These are phyloP conservation scores for Neonectria hederae DNA, from an alignment of 2,329 filamentous ascomycete species.

Conservation along the genomic window DNA sequence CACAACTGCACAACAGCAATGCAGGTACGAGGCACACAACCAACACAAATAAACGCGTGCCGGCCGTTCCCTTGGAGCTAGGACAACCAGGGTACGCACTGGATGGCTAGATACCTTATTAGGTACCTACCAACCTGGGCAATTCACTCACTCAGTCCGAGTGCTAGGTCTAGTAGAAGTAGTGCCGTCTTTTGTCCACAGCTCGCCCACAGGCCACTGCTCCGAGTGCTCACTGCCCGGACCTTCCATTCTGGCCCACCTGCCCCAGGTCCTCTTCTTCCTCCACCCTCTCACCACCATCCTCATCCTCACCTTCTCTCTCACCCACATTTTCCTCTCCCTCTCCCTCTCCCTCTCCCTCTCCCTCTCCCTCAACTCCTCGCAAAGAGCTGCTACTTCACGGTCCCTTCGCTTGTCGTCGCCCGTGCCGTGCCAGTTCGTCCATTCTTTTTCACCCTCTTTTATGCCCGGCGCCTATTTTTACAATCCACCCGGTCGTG, in stretches of 20 bases:
- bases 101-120: background rate
- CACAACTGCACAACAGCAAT: background rate
- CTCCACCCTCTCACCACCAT: slow-evolving; percentile 30
- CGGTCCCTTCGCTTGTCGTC: slow-evolving; percentile 33
- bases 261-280: slow-evolving; percentile 24
- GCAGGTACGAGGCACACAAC: background rate
- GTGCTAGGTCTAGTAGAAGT: no score
- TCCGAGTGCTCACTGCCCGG: no score
- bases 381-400: slow-evolving; percentile 35
- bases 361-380: slow-evolving; percentile 21
- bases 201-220: no score
- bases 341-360: slow-evolving; percentile 24
- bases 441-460: slow-evolving; percentile 42
- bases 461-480: slow-evolving; percentile 33
- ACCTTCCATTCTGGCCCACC: slow-evolving; percentile 1
- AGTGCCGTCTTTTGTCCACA: background rate
- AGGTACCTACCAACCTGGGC: background rate
- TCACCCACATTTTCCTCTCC: slow-evolving; percentile 17
- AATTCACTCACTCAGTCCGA: background rate
- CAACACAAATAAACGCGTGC: background rate
- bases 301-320: slow-evolving; percentile 22
- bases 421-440: slow-evolving; percentile 39
- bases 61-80: background rate
- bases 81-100: background rate
- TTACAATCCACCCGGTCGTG: slow-evolving; percentile 12